Evolutionary conservation across 768 basidiomycete genomes (phyloP).

Genomic region (Leccinum truebloodii): DNA sequence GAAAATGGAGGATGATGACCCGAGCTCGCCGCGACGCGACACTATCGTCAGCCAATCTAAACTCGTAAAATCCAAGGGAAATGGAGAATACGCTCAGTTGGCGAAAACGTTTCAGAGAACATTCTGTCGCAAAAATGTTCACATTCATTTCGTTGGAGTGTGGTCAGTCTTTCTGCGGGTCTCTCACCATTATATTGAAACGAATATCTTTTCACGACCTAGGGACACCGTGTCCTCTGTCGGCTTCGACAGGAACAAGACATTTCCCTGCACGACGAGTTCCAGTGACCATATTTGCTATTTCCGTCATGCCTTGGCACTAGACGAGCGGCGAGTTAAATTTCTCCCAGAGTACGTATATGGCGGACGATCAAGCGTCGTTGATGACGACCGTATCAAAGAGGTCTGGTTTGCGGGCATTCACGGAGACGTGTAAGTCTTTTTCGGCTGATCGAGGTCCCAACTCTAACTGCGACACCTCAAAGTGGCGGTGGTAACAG

Average conservation of each 20-base stretch:
- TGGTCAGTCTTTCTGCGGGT: conserved; percentile 34
- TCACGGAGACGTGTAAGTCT: conserved; percentile 41
- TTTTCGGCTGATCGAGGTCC: not conserved
- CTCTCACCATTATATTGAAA: not conserved
- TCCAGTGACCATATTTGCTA: conserved; percentile 38
- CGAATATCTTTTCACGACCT: not conserved
- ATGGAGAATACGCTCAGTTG: conserved; percentile 22
- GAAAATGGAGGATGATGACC: conserved; percentile 24
- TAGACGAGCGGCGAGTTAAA: conserved; percentile 50
- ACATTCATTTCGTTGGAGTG: conserved; percentile 46
- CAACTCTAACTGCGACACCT: not conserved
- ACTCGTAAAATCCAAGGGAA: conserved; percentile 14
- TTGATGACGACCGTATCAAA: conserved; percentile 31
- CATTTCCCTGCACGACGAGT: conserved; percentile 34
- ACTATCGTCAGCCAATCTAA: conserved; percentile 11
- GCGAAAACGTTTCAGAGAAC: conserved; percentile 35
- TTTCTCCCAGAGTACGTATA: conserved; percentile 46
- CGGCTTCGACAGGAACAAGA: conserved; percentile 34
- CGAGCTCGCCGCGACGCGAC: conserved; percentile 6
- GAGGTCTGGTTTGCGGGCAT: conserved; percentile 46
- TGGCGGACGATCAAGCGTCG: conserved; percentile 21
- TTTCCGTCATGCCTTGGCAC: conserved; percentile 48
- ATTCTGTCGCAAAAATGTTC: conserved; percentile 36
- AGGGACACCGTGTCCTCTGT: conserved; percentile 54
- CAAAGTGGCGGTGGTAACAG: conserved; percentile 32